phyloP scores from a whole-genome alignment of 2,329 filamentous ascomycete genomes.

The Graphiopsis chlorocephala region DNA sequence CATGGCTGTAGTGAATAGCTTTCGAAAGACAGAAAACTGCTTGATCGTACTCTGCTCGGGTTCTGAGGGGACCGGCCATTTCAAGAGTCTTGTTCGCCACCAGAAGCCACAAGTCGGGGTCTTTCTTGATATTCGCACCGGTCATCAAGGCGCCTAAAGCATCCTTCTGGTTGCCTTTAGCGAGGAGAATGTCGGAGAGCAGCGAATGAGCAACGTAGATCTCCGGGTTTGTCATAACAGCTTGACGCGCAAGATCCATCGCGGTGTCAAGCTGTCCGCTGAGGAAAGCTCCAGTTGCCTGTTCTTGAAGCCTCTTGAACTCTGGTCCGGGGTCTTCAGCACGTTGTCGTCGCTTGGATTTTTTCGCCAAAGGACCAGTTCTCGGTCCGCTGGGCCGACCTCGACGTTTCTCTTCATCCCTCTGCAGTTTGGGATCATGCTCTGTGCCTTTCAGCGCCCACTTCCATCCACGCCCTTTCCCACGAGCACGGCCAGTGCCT shows the following conservation, averaged over 20 bases:
- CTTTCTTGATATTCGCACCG: conserved; percentile 55
- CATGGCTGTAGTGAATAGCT: conserved; percentile 48
- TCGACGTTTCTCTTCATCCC: conserved; percentile 20
- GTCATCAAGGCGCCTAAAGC: conserved; percentile 56
- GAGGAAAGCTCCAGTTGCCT: conserved; percentile 67
- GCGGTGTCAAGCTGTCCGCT: conserved; percentile 60
- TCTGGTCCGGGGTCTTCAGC: conserved; percentile 64
- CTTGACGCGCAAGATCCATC: conserved; percentile 49
- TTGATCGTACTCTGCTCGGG: conserved; percentile 44
- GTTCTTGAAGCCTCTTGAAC: conserved; percentile 65
- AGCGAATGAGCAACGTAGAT: conserved; percentile 61
- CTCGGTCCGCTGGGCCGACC: conserved; percentile 19
- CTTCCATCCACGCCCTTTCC: conserved; percentile 29
- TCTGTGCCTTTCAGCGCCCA: conserved; percentile 34
- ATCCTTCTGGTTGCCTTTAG: conserved; percentile 56
- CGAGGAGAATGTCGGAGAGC: conserved; percentile 57
- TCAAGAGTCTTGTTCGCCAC: conserved; percentile 56
- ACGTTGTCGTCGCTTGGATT: conserved; percentile 37
- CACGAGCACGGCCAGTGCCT: conserved; percentile 24
- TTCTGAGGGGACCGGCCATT: conserved; percentile 42
- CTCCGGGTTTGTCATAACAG: conserved; percentile 58
- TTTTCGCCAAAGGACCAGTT: conserved; percentile 19
- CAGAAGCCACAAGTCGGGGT: conserved; percentile 56
- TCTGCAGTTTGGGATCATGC: conserved; percentile 28
- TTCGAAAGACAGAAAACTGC: conserved; percentile 54